Evolutionary conservation across 495 filamentous ascomycete genomes (phyloP), one percentile per base, ranked within the genome.

Genomic region (Hypoxylon fuscum): DNA sequence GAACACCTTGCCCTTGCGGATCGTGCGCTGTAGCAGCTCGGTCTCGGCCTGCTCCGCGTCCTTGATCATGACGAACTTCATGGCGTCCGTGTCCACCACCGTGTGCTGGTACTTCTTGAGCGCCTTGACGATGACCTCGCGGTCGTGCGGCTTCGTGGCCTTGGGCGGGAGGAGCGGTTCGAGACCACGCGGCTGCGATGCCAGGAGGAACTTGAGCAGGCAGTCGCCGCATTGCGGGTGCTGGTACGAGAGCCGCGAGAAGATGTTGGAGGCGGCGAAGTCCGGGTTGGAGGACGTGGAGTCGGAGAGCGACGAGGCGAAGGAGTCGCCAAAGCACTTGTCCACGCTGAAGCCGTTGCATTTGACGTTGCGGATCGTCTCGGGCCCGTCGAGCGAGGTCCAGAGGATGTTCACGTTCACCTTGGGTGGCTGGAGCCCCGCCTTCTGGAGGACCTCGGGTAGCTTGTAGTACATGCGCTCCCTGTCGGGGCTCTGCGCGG

Each of bases 41-140:
- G 48, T 57, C 59, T 76, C 66, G 2, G 73, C 76, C 45, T 79
- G 76, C 62, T 79, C 76, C 17, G 76, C 71, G 50, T 79, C 76
- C 23, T 75, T 77, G 21, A 79, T 59, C 76, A 79, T 79, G 56
- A 74, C 68, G 70, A 79, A 79, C 42, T 66, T 66, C 55, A 70
- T 64, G 4, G 76, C 73, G 59, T 79, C 76, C 1, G 74, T 75
- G 40, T 74, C 68, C 5, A 76, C 58, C 29, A 79, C 58, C 0
- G 71, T 70, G 44, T 79, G 75, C 59, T 77, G 76, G 64, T 76
- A 79, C 44, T 73, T 73, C 66, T 64, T 69, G 41, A 78, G 62
- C 27, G 76, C 76, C 50, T 72, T 73, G 45, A 77, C 62, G 37
- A 78, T 68, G 2, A 68, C 68, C 38, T 67, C 56, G 14, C 76